These are phyloP conservation scores for Monosporascus sp. DNA, from an alignment of 2,329 filamentous ascomycete genomes.

Conservation along the genomic window DNA sequence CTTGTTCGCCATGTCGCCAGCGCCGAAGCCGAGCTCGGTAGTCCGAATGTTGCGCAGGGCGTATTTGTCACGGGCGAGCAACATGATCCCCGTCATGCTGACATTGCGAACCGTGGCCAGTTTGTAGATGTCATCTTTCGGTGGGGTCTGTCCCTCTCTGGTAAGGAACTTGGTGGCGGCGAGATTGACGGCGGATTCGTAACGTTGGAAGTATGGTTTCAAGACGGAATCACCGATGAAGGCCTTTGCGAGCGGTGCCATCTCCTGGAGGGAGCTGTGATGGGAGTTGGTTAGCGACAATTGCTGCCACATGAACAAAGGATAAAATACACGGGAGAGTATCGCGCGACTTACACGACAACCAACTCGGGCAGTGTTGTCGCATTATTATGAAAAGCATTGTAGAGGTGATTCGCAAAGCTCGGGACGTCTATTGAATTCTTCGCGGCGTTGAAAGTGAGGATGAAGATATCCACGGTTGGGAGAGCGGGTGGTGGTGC, in stretches of 20 bases:
- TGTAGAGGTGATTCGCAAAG: constrained; percentile 67
- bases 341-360: constrained; percentile 45
- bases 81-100: constrained; percentile 84
- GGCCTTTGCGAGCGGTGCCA: constrained; percentile 76
- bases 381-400: constrained; percentile 46
- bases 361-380: constrained; percentile 48
- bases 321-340: constrained; percentile 7
- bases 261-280: constrained; percentile 75
- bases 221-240: constrained; percentile 83
- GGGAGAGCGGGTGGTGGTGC: constrained; percentile 36
- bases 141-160: constrained; percentile 13
- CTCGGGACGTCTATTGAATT: constrained; percentile 61
- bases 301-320: background rate
- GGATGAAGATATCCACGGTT: constrained; percentile 64
- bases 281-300: background rate
- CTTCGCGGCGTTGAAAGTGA: constrained; percentile 88
- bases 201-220: constrained; percentile 66
- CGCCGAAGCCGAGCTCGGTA: constrained; percentile 79
- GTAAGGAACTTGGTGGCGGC: constrained; percentile 47
- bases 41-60: constrained; percentile 63
- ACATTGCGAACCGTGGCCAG: constrained; percentile 68
- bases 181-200: constrained; percentile 65
- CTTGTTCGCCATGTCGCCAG: constrained; percentile 91
- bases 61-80: constrained; percentile 66
- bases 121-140: constrained; percentile 50